phyloP scores from a whole-genome alignment of 306 rosid species.

The Comarum palustre region DNA sequence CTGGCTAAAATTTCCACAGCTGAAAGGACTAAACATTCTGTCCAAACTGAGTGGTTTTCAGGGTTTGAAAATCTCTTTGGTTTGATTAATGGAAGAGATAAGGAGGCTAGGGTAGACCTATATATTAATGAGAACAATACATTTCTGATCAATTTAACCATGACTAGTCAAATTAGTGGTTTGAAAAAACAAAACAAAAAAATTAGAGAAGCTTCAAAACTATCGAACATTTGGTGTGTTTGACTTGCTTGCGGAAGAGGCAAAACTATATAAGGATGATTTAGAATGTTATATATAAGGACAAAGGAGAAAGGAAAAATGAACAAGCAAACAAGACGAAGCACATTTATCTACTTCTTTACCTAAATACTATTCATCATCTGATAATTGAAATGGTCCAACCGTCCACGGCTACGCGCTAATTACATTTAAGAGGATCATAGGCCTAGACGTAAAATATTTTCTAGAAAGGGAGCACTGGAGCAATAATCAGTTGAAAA shows the following conservation, averaged over 20 bases:
- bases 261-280: not conserved
- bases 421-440: not conserved
- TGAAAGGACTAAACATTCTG: slow-evolving; percentile 41
- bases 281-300: slow-evolving; percentile 11
- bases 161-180: slow-evolving; percentile 1
- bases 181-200: not conserved
- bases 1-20: slow-evolving; percentile 41
- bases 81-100: not conserved
- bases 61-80: slow-evolving; percentile 9
- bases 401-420: not conserved
- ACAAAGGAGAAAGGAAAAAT: not conserved
- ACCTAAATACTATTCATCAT: not conserved
- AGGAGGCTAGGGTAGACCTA: not conserved
- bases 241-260: not conserved
- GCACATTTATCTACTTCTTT: not conserved
- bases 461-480: not conserved
- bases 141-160: not conserved
- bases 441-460: not conserved
- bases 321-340: not conserved
- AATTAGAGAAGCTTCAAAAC: not conserved
- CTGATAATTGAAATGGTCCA: slow-evolving; percentile 3
- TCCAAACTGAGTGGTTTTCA: not conserved
- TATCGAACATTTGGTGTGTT: not conserved
- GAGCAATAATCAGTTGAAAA: not conserved
- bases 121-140: not conserved